Base-by-base conservation (phyloP, 495 filamentous ascomycete genomes). In the Evernia prunastri region DNA sequence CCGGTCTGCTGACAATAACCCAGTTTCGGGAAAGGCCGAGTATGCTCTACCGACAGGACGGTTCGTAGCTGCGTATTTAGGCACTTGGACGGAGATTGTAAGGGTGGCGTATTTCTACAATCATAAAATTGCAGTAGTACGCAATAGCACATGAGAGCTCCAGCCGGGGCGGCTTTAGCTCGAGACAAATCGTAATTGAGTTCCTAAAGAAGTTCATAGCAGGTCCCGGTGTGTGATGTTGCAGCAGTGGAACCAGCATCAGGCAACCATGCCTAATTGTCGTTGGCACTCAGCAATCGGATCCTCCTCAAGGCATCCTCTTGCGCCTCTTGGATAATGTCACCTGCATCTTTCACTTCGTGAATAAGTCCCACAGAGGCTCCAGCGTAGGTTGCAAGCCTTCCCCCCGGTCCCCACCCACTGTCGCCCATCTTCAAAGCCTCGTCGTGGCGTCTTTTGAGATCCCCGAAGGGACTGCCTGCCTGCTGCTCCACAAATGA, bases 321-420 rank as follows among this genome's bases (percentile, higher is more conserved):
- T 45, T 39, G 39, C 15, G 77, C 71, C 67, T 78, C 73, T 58
- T 69, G 60, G n/a, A 82, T 74, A 61, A 85, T 81, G 17, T 73
- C 72, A 25, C 25, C 75, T 0, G 81, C 82, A 39, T 61, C 60
- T 64, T 72, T 72, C 4, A 82, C 74, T 49, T 76, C 74, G 45
- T 69, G 76, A 40, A 84, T 76, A 64, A 85, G 70, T 12, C 83
- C 83, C 10, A 84, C 72, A 11, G 74, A 76, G 2, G 80, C 77
- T 2, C 82, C 83, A 3, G 87, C 87, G 78, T 90, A 92, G n/a
- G 87, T 87, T 8, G 87, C 86, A 66, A 89, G 74, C 70, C 88
- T 77, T 7, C 85, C 86, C 29, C 82, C 76, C 0, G 77, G 77
- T 0, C 85, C 86, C 86, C 87, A 88, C 31, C 81, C 86, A 2